phyloP scores from a whole-genome alignment of 192 early-diverging fungal species.

The Spinellus fusiger region DNA sequence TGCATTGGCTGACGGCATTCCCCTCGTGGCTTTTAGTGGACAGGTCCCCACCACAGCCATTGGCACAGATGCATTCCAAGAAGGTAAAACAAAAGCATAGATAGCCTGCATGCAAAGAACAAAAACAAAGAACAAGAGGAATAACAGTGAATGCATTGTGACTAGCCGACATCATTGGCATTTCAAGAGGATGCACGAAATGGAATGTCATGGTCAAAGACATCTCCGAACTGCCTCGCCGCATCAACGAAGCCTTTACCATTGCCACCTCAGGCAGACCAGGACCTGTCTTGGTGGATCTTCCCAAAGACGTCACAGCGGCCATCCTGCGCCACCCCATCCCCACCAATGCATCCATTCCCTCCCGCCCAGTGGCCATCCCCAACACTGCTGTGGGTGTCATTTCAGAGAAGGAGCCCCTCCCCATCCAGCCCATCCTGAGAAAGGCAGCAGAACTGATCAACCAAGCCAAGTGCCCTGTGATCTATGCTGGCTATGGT shows the following conservation, averaged over 20 bases:
- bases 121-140: neutral
- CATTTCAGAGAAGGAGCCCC: constrained; percentile 36
- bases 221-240: constrained; percentile 89
- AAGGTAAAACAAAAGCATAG: constrained; percentile 33
- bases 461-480: constrained; percentile 82
- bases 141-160: neutral
- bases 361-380: constrained; percentile 53
- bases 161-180: constrained; percentile 88
- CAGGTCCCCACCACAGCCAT: constrained; percentile 90
- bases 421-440: constrained; percentile 49
- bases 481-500: constrained; percentile 96
- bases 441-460: constrained; percentile 75
- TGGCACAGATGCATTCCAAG: constrained; percentile 97
- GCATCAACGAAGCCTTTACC: constrained; percentile 98
- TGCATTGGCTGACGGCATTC: constrained; percentile 89
- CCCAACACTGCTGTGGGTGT: constrained; percentile 46
- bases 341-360: constrained; percentile 64
- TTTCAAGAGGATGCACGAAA: constrained; percentile 94
- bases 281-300: constrained; percentile 94
- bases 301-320: constrained; percentile 98
- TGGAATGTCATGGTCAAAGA: constrained; percentile 99
- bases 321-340: constrained; percentile 81
- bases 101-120: neutral
- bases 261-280: constrained; percentile 94
- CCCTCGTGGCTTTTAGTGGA: constrained; percentile 92